These are phyloP conservation scores for Erigeron philadelphicus DNA, from an alignment of 140 eudicot species.

Conservation along the genomic window DNA sequence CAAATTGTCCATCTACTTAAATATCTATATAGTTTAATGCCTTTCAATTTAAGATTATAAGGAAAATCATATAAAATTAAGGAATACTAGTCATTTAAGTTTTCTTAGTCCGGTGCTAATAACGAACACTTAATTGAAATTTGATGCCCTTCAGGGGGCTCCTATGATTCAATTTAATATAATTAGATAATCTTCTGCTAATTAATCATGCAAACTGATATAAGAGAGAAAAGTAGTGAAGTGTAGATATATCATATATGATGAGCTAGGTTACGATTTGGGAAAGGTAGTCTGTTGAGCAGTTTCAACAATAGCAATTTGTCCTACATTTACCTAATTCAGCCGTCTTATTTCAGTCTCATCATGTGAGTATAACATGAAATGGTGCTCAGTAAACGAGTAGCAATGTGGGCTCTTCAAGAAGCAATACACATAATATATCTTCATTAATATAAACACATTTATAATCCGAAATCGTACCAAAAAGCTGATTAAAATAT, in stretches of 20 bases:
- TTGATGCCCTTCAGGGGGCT: background rate
- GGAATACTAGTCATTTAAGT: background rate
- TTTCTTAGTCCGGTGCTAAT: background rate
- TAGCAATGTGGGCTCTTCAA: background rate
- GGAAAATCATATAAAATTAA: background rate
- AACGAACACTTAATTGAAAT: background rate
- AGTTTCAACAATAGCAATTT: no score
- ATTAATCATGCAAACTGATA: background rate
- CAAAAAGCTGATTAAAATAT: constrained; percentile 9
- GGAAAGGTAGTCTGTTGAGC: no score
- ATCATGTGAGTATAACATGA: background rate
- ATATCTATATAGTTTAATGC: background rate
- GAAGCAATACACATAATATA: background rate
- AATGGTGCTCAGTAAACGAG: constrained; percentile 1
- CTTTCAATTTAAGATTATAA: background rate
- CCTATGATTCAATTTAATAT: background rate
- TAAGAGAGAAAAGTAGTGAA: background rate
- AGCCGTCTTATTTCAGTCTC: no score
- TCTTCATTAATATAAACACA: background rate
- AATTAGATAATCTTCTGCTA: background rate
- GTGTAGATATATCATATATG: no score
- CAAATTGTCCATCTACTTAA: background rate
- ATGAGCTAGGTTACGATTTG: no score
- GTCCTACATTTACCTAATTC: no score
- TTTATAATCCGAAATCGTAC: background rate